Base-by-base conservation (phyloP, 768 basidiomycete species). In the Rhizopogon rudus region DNA sequence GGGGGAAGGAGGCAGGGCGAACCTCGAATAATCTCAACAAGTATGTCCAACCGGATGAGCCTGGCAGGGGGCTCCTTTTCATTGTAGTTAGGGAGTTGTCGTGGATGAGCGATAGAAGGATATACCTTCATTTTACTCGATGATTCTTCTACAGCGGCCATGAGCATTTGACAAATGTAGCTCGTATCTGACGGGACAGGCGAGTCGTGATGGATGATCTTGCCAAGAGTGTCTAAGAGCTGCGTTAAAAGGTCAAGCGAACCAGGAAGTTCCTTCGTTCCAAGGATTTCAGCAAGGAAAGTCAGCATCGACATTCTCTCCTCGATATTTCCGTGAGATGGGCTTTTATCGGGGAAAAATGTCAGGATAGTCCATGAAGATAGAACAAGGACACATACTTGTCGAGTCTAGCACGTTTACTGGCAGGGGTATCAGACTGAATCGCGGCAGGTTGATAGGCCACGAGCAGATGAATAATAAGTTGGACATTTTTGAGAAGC, bases 1-100 rank as follows among this genome's bases (percentile, higher is more conserved):
- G n/a, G 29, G 6, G 20, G 14, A 41, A 33, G 25, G 22, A 25
- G 22, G 22, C 22, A 25, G 22, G 25, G 22, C 44, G 64, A 63
- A 91, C 91, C 82, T 65, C 92, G 77, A 62, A 98, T 88, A 39
- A 95, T 77, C 57, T 95, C 91, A 12, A 97, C 88, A 20, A 98
- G 77, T 2, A 93, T 82, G 62, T 96, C 93, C 44, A 95, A 71
- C 13, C 92, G 82, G 51, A 96, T 75, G 0, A 82, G 74, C 54
- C 79, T 80, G 1, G 84, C 76, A 0, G 81, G 77, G 5, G 72
- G 69, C 46, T 81, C 81, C 87, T 88, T 51, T n/a, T 8, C 17
- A 13, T 41, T 22, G 22, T 58, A 44, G 20, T 44, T n/a, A 31
- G 42, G 29, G 13, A 57, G 42, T n/a, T 31, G 28, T 42, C 25